A percentile compares a stretch with the other conserved stretches of the same genome.
These are phyloP conservation scores for Neoascochyta sp. DNA, from an alignment of 2,329 filamentous ascomycete genomes.

Conservation along the genomic window DNA sequence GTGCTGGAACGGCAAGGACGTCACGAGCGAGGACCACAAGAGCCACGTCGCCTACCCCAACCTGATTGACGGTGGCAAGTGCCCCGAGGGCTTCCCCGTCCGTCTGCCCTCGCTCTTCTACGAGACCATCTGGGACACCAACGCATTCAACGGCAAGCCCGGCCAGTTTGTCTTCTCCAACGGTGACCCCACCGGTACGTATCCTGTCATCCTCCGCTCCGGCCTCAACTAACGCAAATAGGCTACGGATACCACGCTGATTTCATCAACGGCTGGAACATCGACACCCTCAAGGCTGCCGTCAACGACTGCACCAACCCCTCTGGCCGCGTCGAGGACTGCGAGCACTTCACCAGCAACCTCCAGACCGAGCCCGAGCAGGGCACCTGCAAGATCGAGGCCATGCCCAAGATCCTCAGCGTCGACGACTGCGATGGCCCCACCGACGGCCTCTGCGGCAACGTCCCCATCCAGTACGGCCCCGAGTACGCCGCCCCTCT, in stretches of 20 bases:
- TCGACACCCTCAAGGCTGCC: conserved; percentile 60
- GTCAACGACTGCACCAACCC: conserved; percentile 69
- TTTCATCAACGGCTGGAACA: conserved; percentile 69
- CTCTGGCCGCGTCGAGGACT: conserved; percentile 68
- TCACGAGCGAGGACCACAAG: conserved; percentile 57
- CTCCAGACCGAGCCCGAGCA: conserved; percentile 58
- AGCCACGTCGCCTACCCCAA: conserved; percentile 64
- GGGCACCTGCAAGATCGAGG: conserved; percentile 58
- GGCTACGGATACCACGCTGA: conserved; percentile 71
- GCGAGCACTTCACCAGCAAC: conserved; percentile 59
- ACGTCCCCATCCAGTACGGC: conserved; percentile 49
- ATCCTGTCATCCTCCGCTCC: conserved; percentile 1
- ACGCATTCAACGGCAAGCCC: conserved; percentile 49
- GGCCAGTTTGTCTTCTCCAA: conserved; percentile 65
- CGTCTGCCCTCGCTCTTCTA: conserved; percentile 59
- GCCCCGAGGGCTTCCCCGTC: conserved; percentile 52
- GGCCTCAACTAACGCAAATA: conserved; percentile 30
- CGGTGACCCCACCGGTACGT: conserved; percentile 70
- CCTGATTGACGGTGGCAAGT: conserved; percentile 52
- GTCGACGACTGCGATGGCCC: conserved; percentile 59
- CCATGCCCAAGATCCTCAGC: conserved; percentile 52
- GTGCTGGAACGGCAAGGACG: conserved; percentile 65
- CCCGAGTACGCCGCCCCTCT: conserved; percentile 40
- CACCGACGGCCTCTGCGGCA: conserved; percentile 62
- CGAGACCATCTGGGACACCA: conserved; percentile 56